phyloP scores from a whole-genome alignment of 2,329 filamentous ascomycete genomes.

The Ascochyta koolunga region DNA sequence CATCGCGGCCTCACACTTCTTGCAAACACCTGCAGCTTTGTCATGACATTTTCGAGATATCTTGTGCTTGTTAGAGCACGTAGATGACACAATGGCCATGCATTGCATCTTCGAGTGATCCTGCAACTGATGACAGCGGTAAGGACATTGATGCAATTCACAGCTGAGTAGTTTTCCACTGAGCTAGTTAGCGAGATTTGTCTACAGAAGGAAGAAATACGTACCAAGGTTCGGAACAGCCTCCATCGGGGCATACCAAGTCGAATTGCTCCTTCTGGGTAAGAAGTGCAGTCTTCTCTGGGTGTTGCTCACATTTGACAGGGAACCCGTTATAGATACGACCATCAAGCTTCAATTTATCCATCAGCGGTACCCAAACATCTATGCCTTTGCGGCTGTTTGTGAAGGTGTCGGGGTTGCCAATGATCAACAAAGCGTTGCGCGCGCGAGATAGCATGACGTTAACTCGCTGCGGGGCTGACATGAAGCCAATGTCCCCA shows the following conservation, averaged over 20 bases:
- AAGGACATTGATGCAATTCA: slow-evolving; percentile 63
- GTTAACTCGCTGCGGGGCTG: slow-evolving; percentile 69
- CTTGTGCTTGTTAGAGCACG: slow-evolving; percentile 61
- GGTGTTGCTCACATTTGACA: slow-evolving; percentile 44
- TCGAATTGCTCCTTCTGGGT: slow-evolving; percentile 64
- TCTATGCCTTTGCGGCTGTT: slow-evolving; percentile 62
- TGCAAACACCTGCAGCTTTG: slow-evolving; percentile 50
- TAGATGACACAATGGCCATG: slow-evolving; percentile 49
- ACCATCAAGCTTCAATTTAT: slow-evolving; percentile 58
- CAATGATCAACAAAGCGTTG: slow-evolving; percentile 70
- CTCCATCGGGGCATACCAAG: slow-evolving; percentile 69
- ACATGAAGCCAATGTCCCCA: slow-evolving; percentile 74
- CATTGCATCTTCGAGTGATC: slow-evolving; percentile 66
- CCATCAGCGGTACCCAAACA: slow-evolving; percentile 65
- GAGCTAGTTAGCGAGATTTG: slow-evolving; percentile 14
- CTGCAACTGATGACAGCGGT: slow-evolving; percentile 65
- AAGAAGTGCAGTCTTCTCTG: slow-evolving; percentile 53
- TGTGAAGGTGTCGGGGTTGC: slow-evolving; percentile 71
- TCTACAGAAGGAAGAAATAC: slow-evolving; percentile 18
- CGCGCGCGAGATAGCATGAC: slow-evolving; percentile 73
- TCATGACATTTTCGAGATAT: slow-evolving; percentile 56
- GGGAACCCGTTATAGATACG: slow-evolving; percentile 52
- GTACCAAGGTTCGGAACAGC: slow-evolving; percentile 69
- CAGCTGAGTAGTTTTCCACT: slow-evolving; percentile 62
- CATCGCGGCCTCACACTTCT: slow-evolving; percentile 60